Conservation (phyloP, 805 yeast genomes). For the Isabelozyma rhagii region DNA sequence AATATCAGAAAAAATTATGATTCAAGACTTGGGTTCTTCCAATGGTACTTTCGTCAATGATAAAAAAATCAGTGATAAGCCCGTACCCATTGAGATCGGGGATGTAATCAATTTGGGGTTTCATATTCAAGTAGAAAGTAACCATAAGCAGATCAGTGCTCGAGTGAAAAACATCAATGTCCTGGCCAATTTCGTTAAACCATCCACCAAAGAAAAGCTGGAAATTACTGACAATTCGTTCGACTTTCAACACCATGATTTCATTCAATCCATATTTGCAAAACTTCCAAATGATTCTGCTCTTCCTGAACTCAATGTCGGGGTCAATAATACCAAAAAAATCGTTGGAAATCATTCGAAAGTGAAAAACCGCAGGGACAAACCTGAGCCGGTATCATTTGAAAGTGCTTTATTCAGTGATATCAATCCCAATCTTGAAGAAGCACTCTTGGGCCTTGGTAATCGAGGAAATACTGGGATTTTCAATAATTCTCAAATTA, state of each 20-base stretch:
- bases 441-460: slow-evolving; percentile 45
- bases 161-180: slow-evolving; percentile 70
- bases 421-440: slow-evolving; percentile 48
- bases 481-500: slow-evolving; percentile 57
- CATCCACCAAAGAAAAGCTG: slow-evolving; percentile 1
- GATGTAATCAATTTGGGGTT: slow-evolving; percentile 94
- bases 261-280: slow-evolving; percentile 28
- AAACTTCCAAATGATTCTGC: slow-evolving; percentile 3
- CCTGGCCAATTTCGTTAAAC: slow-evolving; percentile 30
- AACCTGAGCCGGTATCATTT: slow-evolving; percentile 26
- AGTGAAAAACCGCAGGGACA: not conserved
- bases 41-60: slow-evolving; percentile 94
- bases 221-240: slow-evolving; percentile 14
- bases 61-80: slow-evolving; percentile 58
- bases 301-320: not conserved
- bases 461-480: slow-evolving; percentile 52
- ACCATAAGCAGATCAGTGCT: slow-evolving; percentile 86
- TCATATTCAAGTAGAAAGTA: slow-evolving; percentile 65
- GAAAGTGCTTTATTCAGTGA: slow-evolving; percentile 66
- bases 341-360: slow-evolving; percentile 2
- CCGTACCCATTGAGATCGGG: slow-evolving; percentile 65
- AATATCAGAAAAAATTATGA: slow-evolving; percentile 59
- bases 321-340: slow-evolving; percentile 4
- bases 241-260: slow-evolving; percentile 34
- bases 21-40: slow-evolving; percentile 84